Evolutionary conservation across 1,284 basidiomycete species (phyloP).

Genomic region (Leccinum subspadiceum): DNA sequence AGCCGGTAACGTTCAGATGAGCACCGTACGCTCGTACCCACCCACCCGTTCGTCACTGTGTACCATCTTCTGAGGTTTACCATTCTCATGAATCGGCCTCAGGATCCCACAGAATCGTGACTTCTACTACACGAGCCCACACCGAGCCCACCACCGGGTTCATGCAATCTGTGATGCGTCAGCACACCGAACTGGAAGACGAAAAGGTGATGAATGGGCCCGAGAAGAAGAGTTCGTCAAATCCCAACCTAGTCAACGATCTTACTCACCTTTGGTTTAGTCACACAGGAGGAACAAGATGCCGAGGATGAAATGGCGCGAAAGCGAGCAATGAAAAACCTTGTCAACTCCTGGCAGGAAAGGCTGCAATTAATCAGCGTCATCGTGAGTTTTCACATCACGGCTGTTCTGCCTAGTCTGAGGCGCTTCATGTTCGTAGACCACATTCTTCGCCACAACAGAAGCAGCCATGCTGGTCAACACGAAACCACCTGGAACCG

Average conservation of each 20-base stretch:
- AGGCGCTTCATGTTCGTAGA: conserved; percentile 34
- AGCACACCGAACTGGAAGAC: conserved; percentile 6
- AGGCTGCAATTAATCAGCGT: conserved; percentile 57
- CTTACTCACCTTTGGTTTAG: conserved; percentile 24
- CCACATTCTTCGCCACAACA: conserved; percentile 61
- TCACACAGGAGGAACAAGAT: conserved; percentile 49
- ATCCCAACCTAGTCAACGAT: background rate
- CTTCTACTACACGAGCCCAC: conserved; percentile 12
- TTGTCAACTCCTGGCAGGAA: conserved; percentile 61
- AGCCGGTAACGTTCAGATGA: conserved; percentile 13
- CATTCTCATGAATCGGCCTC: conserved; percentile 7
- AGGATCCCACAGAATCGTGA: conserved; percentile 20
- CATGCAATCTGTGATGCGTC: conserved; percentile 20
- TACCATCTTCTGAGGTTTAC: background rate
- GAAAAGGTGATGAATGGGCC: conserved; percentile 16
- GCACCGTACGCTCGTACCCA: conserved; percentile 7
- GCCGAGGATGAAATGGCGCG: conserved; percentile 43
- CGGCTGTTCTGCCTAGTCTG: background rate
- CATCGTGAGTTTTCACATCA: conserved; percentile 41
- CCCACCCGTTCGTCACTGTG: conserved; percentile 4
- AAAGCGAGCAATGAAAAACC: conserved; percentile 45
- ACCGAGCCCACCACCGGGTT: conserved; percentile 23
- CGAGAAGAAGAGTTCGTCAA: conserved; percentile 22
- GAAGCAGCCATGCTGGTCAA: conserved; percentile 52
- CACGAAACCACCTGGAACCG: conserved; percentile 29